These are phyloP conservation scores for Anthracocystis panici-leucophaei DNA, from an alignment of 1,284 basidiomycete species.

Conservation along the genomic window DNA sequence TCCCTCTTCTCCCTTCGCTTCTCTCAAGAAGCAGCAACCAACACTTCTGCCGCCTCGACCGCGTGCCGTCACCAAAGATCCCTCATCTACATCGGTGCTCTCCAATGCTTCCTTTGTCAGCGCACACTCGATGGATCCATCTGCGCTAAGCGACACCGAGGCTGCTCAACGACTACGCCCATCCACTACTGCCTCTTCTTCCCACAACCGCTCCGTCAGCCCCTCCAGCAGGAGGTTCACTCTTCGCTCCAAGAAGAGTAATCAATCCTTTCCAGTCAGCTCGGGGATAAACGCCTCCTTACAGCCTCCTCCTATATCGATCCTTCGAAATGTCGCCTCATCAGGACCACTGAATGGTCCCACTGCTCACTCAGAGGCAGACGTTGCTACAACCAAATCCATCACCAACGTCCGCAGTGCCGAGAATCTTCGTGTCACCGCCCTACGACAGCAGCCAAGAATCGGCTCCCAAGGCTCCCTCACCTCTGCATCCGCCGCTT, in stretches of 20 bases:
- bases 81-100: conserved; percentile 37
- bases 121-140: conserved; percentile 32
- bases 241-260: conserved; percentile 24
- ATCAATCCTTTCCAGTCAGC: conserved; percentile 27
- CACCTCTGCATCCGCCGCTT: conserved; percentile 2
- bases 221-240: conserved; percentile 25
- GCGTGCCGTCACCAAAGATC: conserved; percentile 26
- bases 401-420: conserved; percentile 32
- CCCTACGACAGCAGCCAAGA: conserved; percentile 29
- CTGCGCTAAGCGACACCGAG: conserved; percentile 46
- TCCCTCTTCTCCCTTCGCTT: conserved; percentile 8
- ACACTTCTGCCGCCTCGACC: conserved; percentile 19
- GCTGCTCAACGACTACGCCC: conserved; percentile 8
- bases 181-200: conserved; percentile 10
- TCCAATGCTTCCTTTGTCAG: conserved; percentile 48
- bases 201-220: conserved; percentile 19
- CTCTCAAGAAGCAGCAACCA: conserved; percentile 8
- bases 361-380: not conserved
- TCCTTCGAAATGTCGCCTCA: conserved; percentile 9
- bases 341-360: not conserved
- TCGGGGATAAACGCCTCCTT: not conserved
- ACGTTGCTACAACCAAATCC: not conserved
- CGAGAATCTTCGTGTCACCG: conserved; percentile 36
- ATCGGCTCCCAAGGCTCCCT: conserved; percentile 32
- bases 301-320: conserved; percentile 24